A percentile compares a stretch with the other conserved stretches of the same genome.
These are phyloP conservation scores for Apophysomyces variabilis DNA, from an alignment of 371 early-diverging fungal species.

Conservation along the genomic window DNA sequence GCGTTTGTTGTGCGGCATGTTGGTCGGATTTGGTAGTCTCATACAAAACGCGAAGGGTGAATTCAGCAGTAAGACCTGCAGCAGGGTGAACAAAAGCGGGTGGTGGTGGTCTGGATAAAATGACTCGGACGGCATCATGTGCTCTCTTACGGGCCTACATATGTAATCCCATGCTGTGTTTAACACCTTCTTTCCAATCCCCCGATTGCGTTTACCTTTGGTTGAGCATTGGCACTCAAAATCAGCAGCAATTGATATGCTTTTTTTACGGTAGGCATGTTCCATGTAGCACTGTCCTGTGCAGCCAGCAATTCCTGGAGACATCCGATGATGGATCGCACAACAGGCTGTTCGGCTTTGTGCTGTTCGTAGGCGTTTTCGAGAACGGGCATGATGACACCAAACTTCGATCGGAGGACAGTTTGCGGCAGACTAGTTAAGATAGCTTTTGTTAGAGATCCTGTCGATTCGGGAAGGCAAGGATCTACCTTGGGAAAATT, in stretches of 20 bases:
- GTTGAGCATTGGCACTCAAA: conserved; percentile 81
- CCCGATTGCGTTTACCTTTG: conserved; percentile 67
- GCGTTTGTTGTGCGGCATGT: conserved; percentile 75
- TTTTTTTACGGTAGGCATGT: conserved; percentile 66
- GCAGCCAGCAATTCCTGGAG: conserved; percentile 79
- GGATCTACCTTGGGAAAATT: conserved; percentile 75
- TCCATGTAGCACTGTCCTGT: conserved; percentile 83
- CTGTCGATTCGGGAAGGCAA: conserved; percentile 17
- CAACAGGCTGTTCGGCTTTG: conserved; percentile 72
- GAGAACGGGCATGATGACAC: conserved; percentile 62
- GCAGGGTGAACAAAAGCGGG: conserved; percentile 83
- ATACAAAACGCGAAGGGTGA: conserved; percentile 69
- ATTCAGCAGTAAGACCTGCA: conserved; percentile 74
- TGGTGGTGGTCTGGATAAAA: conserved; percentile 76
- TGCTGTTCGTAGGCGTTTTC: conserved; percentile 61
- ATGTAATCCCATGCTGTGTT: too few relatives aligned
- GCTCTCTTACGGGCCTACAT: conserved; percentile 75
- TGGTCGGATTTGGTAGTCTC: conserved; percentile 70
- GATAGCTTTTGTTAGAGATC: conserved; percentile 11
- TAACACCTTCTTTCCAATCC: neutral
- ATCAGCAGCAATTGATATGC: conserved; percentile 75
- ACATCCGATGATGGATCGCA: conserved; percentile 81
- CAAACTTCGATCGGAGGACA: conserved; percentile 71
- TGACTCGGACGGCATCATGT: conserved; percentile 77
- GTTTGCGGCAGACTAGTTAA: conserved; percentile 56